phyloP scores from a whole-genome alignment of 2,329 filamentous ascomycete genomes.

The Drechslera avenae region DNA sequence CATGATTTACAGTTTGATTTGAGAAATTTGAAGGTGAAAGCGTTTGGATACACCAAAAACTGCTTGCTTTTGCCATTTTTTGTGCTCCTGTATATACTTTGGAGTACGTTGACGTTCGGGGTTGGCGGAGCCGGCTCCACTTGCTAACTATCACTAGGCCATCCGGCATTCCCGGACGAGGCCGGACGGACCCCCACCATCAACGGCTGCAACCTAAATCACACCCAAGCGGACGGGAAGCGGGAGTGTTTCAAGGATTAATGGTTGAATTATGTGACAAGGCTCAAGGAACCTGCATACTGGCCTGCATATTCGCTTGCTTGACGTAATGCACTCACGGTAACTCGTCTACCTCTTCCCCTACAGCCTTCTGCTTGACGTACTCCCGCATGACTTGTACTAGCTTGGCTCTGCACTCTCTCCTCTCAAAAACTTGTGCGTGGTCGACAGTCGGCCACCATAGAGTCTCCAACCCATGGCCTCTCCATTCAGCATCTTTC shows the following conservation, averaged over 20 bases:
- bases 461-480: slow-evolving; percentile 60
- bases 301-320: background rate
- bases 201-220: too few relatives aligned
- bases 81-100: slow-evolving; percentile 8
- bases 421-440: slow-evolving; percentile 57
- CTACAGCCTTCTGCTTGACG: slow-evolving; percentile 13
- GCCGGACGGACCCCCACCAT: slow-evolving; percentile 30
- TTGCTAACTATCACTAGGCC: background rate
- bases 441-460: slow-evolving; percentile 68
- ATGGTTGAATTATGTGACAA: slow-evolving; percentile 4
- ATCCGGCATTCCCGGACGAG: background rate
- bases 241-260: too few relatives aligned
- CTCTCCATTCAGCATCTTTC: slow-evolving; percentile 45
- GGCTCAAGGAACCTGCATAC: background rate
- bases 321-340: background rate
- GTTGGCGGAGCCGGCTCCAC: slow-evolving; percentile 25
- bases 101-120: too few relatives aligned
- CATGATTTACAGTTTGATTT: slow-evolving; percentile 13
- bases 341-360: slow-evolving; percentile 12
- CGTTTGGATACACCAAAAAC: background rate
- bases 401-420: slow-evolving; percentile 31
- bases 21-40: background rate
- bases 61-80: background rate
- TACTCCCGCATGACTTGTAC: slow-evolving; percentile 36
- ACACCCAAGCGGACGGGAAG: too few relatives aligned